phyloP scores from a whole-genome alignment of 2,329 filamentous ascomycete genomes.

The Ophiostoma triangulosporum region DNA sequence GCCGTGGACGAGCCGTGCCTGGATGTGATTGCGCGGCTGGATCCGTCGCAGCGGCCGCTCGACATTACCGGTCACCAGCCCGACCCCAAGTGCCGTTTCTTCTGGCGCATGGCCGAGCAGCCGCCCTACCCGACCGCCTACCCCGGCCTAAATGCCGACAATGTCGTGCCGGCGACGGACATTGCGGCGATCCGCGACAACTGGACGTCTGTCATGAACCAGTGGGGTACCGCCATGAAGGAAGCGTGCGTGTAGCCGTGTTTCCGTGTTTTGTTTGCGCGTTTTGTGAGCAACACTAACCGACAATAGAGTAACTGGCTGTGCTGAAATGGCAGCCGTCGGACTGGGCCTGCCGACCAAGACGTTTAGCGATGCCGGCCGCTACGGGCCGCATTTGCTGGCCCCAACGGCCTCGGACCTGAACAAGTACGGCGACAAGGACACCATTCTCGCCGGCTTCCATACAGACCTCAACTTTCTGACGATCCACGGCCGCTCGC shows the following conservation, averaged over 20 bases:
- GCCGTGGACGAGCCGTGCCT: slow-evolving; percentile 49
- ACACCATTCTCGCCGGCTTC: slow-evolving; percentile 50
- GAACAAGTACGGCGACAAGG: slow-evolving; percentile 33
- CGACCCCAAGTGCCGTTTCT: slow-evolving; percentile 50
- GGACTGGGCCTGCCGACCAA: slow-evolving; percentile 39
- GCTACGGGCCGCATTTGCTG: slow-evolving; percentile 47
- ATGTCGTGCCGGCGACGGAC: slow-evolving; percentile 34
- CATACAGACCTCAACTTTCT: slow-evolving; percentile 53
- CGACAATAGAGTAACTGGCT: slow-evolving; percentile 28
- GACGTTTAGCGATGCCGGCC: slow-evolving; percentile 40
- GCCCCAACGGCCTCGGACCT: slow-evolving; percentile 48
- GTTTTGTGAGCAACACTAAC: background rate
- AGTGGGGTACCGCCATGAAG: slow-evolving; percentile 48
- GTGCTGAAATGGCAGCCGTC: slow-evolving; percentile 45
- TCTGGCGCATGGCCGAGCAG: slow-evolving; percentile 44
- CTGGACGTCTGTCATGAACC: slow-evolving; percentile 41
- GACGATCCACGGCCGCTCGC: slow-evolving; percentile 49
- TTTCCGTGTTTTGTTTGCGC: too few relatives aligned
- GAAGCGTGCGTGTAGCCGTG: slow-evolving; percentile 31
- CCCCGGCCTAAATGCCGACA: slow-evolving; percentile 40
- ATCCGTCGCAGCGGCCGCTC: slow-evolving; percentile 40
- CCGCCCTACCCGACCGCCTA: slow-evolving; percentile 42
- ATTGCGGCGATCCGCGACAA: slow-evolving; percentile 32
- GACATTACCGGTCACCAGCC: slow-evolving; percentile 43
- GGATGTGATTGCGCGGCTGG: slow-evolving; percentile 39